Base-by-base conservation (phyloP, 306 rosid genomes). In the Inga oerstediana region DNA sequence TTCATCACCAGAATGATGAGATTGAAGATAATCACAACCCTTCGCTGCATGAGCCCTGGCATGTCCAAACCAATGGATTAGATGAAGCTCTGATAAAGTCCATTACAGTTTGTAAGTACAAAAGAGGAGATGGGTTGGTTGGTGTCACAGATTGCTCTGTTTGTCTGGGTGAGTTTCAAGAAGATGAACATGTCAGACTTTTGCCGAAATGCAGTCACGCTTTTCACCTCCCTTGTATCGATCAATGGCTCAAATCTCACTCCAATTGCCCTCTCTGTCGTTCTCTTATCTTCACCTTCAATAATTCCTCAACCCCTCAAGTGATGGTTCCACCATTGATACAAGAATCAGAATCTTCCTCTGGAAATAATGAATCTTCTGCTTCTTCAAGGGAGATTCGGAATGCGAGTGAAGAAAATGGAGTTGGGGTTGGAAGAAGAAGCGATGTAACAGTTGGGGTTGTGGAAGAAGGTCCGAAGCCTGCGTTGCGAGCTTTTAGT, bases 121-220 rank as follows among this genome's bases (percentile, higher is more conserved):
- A 86, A 88, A 90, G 84, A 70, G 93, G 90, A 41, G 94, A 92
- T 52, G 91, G 92, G 10, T 75, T 93, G 73, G 88, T 96, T 61
- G 97, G 89, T 76, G 91, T 91, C 16, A 85, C 92, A 9, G 98
- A 92, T 83, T 96, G 99, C 74, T 86, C 95, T 0, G 97, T 96
- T 66, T 96, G 99, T 79, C 93, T 96, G n/a, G 86, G 92, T 24
- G 99, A 96, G 89, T 94, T 96, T 88, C 80, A 85, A 84, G 97
- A 96, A 41, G 90, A 84, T 43, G 99, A 96, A 37, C 87, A 76
- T 64, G 7, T 96, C 45, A 88, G 97, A 82, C 88, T 94, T 14
- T 87, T 96, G 85, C 98, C 99, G 0, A 92, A 96, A 78, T 96
- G 99, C 65, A 92, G 90, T 75, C 99, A 96, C 66, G 97, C 97